phyloP scores from a whole-genome alignment of 495 filamentous ascomycete species.

The Talaromyces stipitatus region DNA sequence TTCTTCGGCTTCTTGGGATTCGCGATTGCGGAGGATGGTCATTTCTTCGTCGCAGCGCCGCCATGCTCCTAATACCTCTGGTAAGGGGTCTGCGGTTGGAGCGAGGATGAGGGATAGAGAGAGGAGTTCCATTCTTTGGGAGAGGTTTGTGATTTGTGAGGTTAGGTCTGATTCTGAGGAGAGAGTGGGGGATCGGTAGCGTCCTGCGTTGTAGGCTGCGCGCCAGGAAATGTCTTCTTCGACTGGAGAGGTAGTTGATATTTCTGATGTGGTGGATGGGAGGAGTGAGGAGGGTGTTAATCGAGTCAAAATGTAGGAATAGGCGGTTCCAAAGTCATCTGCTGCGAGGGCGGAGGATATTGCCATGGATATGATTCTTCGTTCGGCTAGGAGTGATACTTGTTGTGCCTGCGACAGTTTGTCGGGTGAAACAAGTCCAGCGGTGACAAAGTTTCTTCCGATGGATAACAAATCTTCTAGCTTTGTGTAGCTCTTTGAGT shows the following conservation, averaged over 20 bases:
- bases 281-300: constrained; percentile 34
- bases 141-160: constrained; percentile 34
- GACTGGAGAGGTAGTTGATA: constrained; percentile 15
- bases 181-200: constrained; percentile 47
- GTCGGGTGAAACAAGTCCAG: constrained; percentile 40
- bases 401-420: constrained; percentile 8
- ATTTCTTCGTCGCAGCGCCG: constrained; percentile 84
- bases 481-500: constrained; percentile 75
- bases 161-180: constrained; percentile 21
- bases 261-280: constrained; percentile 13
- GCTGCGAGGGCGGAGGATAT: constrained; percentile 78
- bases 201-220: constrained; percentile 81
- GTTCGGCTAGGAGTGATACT: constrained; percentile 38
- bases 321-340: constrained; percentile 94
- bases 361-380: constrained; percentile 78
- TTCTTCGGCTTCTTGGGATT: constrained; percentile 64
- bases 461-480: constrained; percentile 78
- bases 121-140: constrained; percentile 84
- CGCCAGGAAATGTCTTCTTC: constrained; percentile 86
- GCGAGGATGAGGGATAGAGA: constrained; percentile 76
- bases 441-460: constrained; percentile 65
- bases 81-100: constrained; percentile 60
- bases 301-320: constrained; percentile 80
- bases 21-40: constrained; percentile 55
- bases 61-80: constrained; percentile 80